These are phyloP conservation scores for Phlyctochytrium planicorne DNA, from an alignment of 192 early-diverging fungal genomes.

Conservation along the genomic window DNA sequence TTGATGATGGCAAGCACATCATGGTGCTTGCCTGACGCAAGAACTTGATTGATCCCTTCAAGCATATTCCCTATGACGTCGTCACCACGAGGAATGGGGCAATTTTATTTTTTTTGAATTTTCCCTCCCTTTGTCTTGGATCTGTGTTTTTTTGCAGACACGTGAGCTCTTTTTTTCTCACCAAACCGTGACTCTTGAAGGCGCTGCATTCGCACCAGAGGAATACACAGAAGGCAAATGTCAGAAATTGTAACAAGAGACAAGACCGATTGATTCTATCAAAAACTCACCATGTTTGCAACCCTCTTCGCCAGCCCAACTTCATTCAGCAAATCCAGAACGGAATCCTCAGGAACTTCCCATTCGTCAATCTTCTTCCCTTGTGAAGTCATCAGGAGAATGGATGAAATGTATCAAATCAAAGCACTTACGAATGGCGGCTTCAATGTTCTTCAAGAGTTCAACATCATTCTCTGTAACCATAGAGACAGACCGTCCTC, in stretches of 20 bases:
- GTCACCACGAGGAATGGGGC: too few species aligned
- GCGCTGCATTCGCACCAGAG: too few species aligned
- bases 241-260: too few species aligned
- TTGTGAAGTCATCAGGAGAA: constrained; percentile 68
- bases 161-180: too few species aligned
- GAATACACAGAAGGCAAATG: too few species aligned
- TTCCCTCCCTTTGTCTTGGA: too few species aligned
- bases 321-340: constrained; percentile 80
- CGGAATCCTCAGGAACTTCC: constrained; percentile 73
- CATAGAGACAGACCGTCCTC: constrained; percentile 85
- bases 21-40: constrained; percentile 17
- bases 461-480: constrained; percentile 79
- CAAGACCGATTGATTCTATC: too few species aligned
- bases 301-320: constrained; percentile 85
- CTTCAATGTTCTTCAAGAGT: constrained; percentile 89
- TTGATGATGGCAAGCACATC: constrained; percentile 7
- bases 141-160: too few species aligned
- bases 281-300: constrained; percentile 79
- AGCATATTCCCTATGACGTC: too few species aligned
- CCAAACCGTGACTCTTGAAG: too few species aligned
- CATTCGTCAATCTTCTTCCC: constrained; percentile 81
- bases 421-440: constrained; percentile 59
- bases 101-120: too few species aligned
- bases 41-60: not conserved
- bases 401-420: constrained; percentile 88